phyloP scores from a whole-genome alignment of 352 stramenopile species.

The Phytophthora citrophthora region DNA sequence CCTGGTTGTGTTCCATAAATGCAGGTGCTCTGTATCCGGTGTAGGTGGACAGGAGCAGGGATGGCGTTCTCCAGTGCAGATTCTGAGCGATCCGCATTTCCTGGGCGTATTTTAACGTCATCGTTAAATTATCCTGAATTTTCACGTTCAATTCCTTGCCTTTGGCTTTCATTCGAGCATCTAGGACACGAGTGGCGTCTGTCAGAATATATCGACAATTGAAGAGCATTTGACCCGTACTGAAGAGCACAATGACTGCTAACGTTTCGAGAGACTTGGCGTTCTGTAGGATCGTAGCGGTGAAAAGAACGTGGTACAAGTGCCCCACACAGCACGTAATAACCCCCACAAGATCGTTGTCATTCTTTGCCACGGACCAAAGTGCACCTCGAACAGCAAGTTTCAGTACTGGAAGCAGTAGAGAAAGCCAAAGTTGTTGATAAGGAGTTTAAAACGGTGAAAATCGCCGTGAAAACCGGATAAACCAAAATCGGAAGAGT shows the following conservation, averaged over 20 bases:
- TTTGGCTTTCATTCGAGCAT: constrained; percentile 8
- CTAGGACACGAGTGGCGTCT: constrained; percentile 7
- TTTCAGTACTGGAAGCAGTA: constrained; percentile 48
- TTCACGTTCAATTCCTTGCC: neutral
- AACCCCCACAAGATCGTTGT: constrained; percentile 40
- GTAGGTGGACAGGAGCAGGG: constrained; percentile 36
- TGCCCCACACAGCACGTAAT: constrained; percentile 38
- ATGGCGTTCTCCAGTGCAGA: constrained; percentile 27
- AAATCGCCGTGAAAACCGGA: constrained; percentile 40
- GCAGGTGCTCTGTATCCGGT: constrained; percentile 18
- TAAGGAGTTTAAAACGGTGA: constrained; percentile 31
- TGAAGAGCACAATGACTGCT: constrained; percentile 33
- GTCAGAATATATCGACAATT: constrained; percentile 29
- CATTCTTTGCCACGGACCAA: constrained; percentile 22
- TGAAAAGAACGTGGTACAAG: constrained; percentile 56
- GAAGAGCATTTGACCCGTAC: constrained; percentile 36
- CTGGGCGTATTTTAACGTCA: constrained; percentile 13
- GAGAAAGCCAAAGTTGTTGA: constrained; percentile 40
- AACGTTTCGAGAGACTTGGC: constrained; percentile 43
- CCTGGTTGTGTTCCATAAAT: constrained; percentile 23
- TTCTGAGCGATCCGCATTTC: constrained; percentile 23
- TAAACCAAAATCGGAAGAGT: constrained; percentile 41
- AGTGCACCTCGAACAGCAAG: constrained; percentile 30
- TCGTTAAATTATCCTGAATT: neutral
- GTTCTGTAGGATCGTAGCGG: constrained; percentile 46